Conservation (phyloP, 768 basidiomycete genomes). For the Kondoa subrosea region DNA sequence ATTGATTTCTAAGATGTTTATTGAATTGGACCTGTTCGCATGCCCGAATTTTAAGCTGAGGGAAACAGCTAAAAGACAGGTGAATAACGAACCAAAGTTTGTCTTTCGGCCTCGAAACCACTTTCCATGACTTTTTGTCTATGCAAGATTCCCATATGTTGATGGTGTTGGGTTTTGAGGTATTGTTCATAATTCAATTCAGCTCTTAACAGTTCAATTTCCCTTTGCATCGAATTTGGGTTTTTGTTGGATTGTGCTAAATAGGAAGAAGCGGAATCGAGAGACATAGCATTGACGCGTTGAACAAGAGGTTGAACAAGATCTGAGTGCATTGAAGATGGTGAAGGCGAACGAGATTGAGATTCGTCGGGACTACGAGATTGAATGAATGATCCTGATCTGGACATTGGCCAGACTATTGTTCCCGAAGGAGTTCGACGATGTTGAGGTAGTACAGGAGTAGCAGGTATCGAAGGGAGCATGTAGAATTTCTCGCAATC, state of each 20-base stretch:
- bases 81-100: not conserved
- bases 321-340: not conserved
- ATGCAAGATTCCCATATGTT: slow-evolving; percentile 4
- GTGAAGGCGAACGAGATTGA: not conserved
- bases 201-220: not conserved
- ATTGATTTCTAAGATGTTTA: not conserved
- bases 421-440: not conserved
- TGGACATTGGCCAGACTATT: not conserved
- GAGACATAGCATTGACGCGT: not conserved
- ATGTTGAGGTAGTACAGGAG: not conserved
- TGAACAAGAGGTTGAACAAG: not conserved
- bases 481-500: not conserved
- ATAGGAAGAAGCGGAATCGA: not conserved
- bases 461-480: not conserved
- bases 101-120: slow-evolving; percentile 5
- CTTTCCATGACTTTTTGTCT: not conserved
- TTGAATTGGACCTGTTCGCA: not conserved
- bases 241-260: not conserved
- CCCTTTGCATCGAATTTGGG: not conserved
- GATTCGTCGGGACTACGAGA: not conserved
- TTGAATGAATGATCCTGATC: not conserved
- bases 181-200: not conserved
- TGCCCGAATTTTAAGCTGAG: not conserved
- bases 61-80: slow-evolving; percentile 1
- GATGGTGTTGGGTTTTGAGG: slow-evolving; percentile 5